These are phyloP conservation scores for Neurospora pannonica DNA, from an alignment of 495 filamentous ascomycete genomes.

Conservation along the genomic window DNA sequence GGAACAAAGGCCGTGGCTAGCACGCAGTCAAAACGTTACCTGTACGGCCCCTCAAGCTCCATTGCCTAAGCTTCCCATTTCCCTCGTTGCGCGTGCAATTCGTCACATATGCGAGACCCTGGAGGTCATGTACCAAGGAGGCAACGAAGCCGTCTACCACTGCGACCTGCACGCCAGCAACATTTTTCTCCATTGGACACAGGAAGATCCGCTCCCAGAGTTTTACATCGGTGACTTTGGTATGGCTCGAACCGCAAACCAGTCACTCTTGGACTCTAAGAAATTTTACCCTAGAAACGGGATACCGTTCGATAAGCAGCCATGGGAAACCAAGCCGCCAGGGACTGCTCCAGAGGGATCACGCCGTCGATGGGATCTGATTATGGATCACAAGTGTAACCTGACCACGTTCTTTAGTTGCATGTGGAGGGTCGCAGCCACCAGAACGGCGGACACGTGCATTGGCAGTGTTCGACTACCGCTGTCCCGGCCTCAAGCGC, in stretches of 20 bases:
- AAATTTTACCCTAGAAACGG: neutral
- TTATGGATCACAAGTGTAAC: neutral
- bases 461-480: neutral
- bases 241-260: neutral
- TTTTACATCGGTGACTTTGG: constrained; percentile 9
- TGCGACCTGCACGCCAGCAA: constrained; percentile 7
- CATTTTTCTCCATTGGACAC: neutral
- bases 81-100: neutral
- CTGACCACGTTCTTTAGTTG: neutral
- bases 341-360: neutral
- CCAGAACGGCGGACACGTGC: neutral
- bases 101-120: constrained; percentile 5
- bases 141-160: constrained; percentile 1
- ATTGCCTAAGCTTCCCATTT: neutral
- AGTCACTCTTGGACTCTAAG: neutral
- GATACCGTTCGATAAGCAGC: neutral
- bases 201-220: neutral
- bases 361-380: neutral
- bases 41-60: neutral
- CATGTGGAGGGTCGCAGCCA: neutral
- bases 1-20: neutral
- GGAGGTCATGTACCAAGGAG: constrained; percentile 8
- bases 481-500: neutral
- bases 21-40: neutral
- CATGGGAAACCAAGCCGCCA: neutral